Percentiles rank a stretch among this genome's conserved stretches.
Evolutionary conservation across 2,329 filamentous ascomycete genomes (phyloP).

Genomic region (Lanzia echinophila): DNA sequence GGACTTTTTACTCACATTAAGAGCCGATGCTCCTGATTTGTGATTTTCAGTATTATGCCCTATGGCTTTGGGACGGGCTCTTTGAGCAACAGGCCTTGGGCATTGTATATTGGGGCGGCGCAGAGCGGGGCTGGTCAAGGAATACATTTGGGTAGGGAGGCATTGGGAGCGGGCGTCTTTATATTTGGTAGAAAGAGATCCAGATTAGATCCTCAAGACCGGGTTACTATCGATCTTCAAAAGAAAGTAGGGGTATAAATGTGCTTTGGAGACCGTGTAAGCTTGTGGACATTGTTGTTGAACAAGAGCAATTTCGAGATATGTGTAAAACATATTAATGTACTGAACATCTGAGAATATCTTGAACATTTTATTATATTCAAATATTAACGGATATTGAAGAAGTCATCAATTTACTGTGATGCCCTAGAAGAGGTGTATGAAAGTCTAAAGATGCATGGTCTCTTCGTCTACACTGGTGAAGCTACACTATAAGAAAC

Average conservation of each 20-base stretch:
- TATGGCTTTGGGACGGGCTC: slow-evolving; percentile 4
- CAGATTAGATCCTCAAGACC: slow-evolving; percentile 16
- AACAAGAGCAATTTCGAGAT: not conserved
- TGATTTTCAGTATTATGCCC: slow-evolving; percentile 10
- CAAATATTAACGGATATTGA: too few relatives aligned
- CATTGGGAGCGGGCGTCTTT: slow-evolving; percentile 27
- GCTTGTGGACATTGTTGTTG: not conserved
- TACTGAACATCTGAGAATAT: too few relatives aligned
- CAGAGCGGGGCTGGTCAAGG: slow-evolving; percentile 11
- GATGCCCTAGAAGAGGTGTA: too few relatives aligned
- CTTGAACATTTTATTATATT: too few relatives aligned
- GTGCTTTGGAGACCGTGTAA: not conserved
- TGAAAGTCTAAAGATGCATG: not conserved
- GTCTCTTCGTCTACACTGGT: not conserved
- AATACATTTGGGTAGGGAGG: slow-evolving; percentile 22
- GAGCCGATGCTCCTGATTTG: slow-evolving; percentile 32
- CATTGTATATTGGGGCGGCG: slow-evolving; percentile 26
- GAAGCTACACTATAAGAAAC: slow-evolving; percentile 33
- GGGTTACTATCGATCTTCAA: slow-evolving; percentile 9
- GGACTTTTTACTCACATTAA: slow-evolving; percentile 69
- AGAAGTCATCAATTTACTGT: too few relatives aligned
- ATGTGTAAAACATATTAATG: too few relatives aligned
- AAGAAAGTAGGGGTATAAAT: slow-evolving; percentile 17
- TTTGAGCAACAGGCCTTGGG: slow-evolving; percentile 12
- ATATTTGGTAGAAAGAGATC: slow-evolving; percentile 23